Evolutionary conservation across 352 stramenopile species (phyloP), one percentile per base, ranked within the genome.

Genomic region (Phytopythium sindhum): DNA sequence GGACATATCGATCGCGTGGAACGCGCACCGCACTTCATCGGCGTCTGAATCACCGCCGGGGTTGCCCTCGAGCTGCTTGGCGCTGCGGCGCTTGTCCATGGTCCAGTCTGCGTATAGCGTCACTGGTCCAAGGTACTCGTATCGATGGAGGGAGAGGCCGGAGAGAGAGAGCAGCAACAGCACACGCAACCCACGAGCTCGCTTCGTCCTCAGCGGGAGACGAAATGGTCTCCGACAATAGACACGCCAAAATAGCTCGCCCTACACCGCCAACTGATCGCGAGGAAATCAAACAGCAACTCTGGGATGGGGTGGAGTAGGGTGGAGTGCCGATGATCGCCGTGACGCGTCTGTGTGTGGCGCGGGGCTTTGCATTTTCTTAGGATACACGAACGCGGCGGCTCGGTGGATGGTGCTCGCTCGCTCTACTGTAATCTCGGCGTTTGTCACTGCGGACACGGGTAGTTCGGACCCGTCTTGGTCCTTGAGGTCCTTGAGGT

Each of bases 61-160:
- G 29, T 63, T 68, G 54, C 66, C 81, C 35, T 54, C 59, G 2
- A 65, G 67, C 39, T 56, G 69, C n/a, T 67, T 69, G 5, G 69
- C 71, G 37, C 77, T 80, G 39, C 70, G 78, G 39, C 68, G 55
- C 62, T 77, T 74, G 55, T 86, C 75, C 50, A 39, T 57, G 29
- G n/a, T 19, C 26, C 26, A 11, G 14, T 17, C 28, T 57, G 50
- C 28, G 26, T n/a, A 2, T 5, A 7, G 19, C 19, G 41, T 1
- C 23, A 7, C 17, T 21, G 17, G 12, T 9, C 8, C 42, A 24
- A 23, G 42, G 19, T 10, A 9, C 19, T 24, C 4, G 19, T n/a
- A 21, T 11, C 42, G 19, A 23, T 26, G 42, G 42, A n/a, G 17
- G 42, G 42, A 48, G 21, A 24, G 7, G 21, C 2, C 12, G 42